Percentiles rank a stretch among this genome's conserved stretches.
Conservation (phyloP, 371 early-diverging fungal species). For the Zopfochytrium polystomum region DNA sequence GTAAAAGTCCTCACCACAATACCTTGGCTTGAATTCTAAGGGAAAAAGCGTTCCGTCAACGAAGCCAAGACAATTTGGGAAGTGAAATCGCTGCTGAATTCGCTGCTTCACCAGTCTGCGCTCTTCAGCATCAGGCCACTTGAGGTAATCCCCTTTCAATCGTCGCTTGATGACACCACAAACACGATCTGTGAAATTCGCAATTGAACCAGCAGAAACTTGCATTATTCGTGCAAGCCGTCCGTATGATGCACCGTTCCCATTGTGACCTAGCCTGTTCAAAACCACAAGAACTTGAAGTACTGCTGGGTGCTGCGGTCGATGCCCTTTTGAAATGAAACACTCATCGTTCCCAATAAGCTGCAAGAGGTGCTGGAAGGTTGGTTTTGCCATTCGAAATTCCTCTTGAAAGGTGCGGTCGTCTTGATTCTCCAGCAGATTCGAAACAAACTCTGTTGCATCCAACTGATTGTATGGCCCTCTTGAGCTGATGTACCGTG, state of each 20-base stretch:
- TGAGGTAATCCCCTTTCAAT: not conserved
- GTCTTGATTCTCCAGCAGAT: not conserved
- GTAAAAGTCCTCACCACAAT: slow-evolving; percentile 4
- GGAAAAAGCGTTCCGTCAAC: slow-evolving; percentile 17
- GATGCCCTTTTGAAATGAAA: not conserved
- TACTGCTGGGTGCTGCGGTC: not conserved
- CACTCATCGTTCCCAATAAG: not conserved
- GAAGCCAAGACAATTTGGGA: slow-evolving; percentile 15
- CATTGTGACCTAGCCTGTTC: not conserved
- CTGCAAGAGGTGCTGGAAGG: not conserved
- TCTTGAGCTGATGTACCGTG: not conserved
- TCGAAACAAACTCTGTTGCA: not conserved
- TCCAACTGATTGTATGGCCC: not conserved
- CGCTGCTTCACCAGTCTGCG: not conserved
- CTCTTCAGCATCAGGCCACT: not conserved
- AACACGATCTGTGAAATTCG: not conserved
- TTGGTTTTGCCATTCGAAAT: not conserved
- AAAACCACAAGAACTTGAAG: not conserved
- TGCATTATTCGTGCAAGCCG: not conserved
- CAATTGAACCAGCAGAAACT: not conserved
- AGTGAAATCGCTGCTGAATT: slow-evolving; percentile 1
- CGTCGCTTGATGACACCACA: not conserved
- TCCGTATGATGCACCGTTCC: not conserved
- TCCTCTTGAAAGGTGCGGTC: not conserved
- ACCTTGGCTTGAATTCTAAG: slow-evolving; percentile 1